Percentiles rank a stretch among this genome's conserved stretches.
phyloP scores from a whole-genome alignment of 371 early-diverging fungal species.

The Batrachochytrium dendrobatidis region DNA sequence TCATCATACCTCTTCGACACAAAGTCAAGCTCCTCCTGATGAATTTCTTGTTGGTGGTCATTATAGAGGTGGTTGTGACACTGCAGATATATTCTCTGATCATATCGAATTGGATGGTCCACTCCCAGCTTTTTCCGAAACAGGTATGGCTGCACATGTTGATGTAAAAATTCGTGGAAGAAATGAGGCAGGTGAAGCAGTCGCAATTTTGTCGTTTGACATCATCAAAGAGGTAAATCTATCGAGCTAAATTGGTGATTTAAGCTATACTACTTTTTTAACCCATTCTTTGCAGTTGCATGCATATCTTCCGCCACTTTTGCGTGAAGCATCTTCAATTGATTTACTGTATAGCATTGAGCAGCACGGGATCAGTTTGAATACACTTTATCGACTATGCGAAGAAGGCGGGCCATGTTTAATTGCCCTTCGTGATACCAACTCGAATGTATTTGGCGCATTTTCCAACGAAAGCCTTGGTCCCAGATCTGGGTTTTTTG shows the following conservation, averaged over 20 bases:
- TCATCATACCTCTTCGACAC: no score
- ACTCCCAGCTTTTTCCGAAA: no score
- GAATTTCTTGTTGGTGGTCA: no score
- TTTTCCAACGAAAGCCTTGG: conserved; percentile 67
- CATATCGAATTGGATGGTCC: no score
- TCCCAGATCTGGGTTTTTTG: conserved; percentile 66
- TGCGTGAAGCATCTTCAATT: conserved; percentile 62
- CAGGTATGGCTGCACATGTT: no score
- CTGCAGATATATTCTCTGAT: no score
- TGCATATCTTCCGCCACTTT: conserved; percentile 52
- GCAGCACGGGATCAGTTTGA: conserved; percentile 83
- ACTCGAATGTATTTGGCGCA: conserved; percentile 69
- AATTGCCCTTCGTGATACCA: conserved; percentile 24
- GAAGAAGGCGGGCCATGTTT: conserved; percentile 20
- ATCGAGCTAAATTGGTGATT: not conserved
- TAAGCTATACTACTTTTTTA: not conserved
- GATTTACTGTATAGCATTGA: conserved; percentile 78
- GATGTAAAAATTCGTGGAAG: no score
- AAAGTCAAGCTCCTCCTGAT: no score
- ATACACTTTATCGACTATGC: conserved; percentile 59
- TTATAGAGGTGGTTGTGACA: no score
- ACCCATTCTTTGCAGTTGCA: conserved; percentile 20
- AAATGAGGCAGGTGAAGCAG: no score
- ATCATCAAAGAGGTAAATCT: not conserved
- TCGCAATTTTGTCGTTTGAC: not conserved